Percentiles rank a stretch among this genome's conserved stretches.
Conservation (phyloP, 805 yeast genomes). For the Candida sanyiensis region DNA sequence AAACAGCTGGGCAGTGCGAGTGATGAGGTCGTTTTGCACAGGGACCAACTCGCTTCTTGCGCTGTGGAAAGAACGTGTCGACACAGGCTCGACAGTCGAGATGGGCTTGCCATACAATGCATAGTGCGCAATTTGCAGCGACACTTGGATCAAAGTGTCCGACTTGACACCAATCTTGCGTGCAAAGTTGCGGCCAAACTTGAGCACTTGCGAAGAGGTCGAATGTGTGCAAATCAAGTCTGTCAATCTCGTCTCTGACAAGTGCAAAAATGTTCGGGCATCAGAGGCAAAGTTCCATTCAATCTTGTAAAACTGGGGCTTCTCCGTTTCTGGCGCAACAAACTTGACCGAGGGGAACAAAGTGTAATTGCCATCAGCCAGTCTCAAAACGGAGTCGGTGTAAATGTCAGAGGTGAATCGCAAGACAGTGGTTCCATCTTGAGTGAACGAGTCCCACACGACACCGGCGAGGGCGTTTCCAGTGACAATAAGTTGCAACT, state of each 20-base stretch:
- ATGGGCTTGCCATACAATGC: conserved; percentile 87
- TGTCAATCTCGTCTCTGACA: conserved; percentile 83
- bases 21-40: conserved; percentile 49
- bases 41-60: conserved; percentile 68
- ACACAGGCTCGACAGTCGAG: conserved; percentile 86
- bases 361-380: conserved; percentile 62
- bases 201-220: conserved; percentile 69
- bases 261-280: conserved; percentile 46
- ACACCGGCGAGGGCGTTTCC: conserved; percentile 85
- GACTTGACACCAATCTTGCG: conserved; percentile 78
- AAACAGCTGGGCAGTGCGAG: conserved; percentile 53
- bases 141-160: conserved; percentile 86
- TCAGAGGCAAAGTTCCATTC: conserved; percentile 34
- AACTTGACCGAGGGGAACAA: conserved; percentile 33
- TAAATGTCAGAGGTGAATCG: conserved; percentile 85
- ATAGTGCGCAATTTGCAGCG: conserved; percentile 85
- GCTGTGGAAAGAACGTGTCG: conserved; percentile 62
- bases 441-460: conserved; percentile 86
- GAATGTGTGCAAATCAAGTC: conserved; percentile 78
- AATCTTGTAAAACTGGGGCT: conserved; percentile 25
- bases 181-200: conserved; percentile 73
- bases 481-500: conserved; percentile 74
- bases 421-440: conserved; percentile 88
- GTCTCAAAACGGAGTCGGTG: conserved; percentile 80
- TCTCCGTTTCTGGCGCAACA: conserved; percentile 10